Evolutionary conservation across 306 rosid genomes (phyloP), one percentile per base, ranked within the genome.

Genomic region (Alnus rubra): DNA sequence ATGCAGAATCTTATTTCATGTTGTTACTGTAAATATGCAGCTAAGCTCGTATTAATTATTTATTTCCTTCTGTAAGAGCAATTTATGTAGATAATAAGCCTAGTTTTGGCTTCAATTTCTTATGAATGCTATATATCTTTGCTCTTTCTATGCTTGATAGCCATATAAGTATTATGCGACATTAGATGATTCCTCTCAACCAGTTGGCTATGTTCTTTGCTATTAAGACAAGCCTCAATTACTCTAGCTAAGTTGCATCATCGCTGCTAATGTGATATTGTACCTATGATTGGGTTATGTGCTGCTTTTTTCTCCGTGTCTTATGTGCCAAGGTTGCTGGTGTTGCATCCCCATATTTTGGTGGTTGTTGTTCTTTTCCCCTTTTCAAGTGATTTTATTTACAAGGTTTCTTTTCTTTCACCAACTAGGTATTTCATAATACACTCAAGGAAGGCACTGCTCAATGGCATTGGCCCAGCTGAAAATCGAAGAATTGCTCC

Each of bases 401-500:
- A 95, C 92, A 91, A 90, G 89, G 98, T 95, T 79, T 92, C 98
- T 82, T 92, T 98, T 79, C 75, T 74, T 69, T 95, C 98, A 60
- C 98, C 98, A 77, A 74, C 97, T 55, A 91, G 86, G 87, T 98
- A 95, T 86, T 95, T 95, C 68, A 76, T 93, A 69, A 87, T 95
- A 60, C 98, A 92, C 84, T 92, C 98, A 4, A 91, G 98, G 80
- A 95, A 92, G 84, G 98, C 98, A 69, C 85, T 95, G 76, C 93
- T 95, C 62, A 92, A 91, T 76, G 98, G 98, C 85, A 84, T 95
- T 63, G 92, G 87, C 82, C 98, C 98, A 39, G 94, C 98, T 85
- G 98, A 95, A 85, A 95, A 95, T 91, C 92, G 97, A 65, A 88
- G 84, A 69, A 89, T 95, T 79, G 97, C 98, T 73, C 97, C 98